These are phyloP conservation scores for Atalantia buxifolia DNA, from an alignment of 345 rosid species.

Conservation along the genomic window DNA sequence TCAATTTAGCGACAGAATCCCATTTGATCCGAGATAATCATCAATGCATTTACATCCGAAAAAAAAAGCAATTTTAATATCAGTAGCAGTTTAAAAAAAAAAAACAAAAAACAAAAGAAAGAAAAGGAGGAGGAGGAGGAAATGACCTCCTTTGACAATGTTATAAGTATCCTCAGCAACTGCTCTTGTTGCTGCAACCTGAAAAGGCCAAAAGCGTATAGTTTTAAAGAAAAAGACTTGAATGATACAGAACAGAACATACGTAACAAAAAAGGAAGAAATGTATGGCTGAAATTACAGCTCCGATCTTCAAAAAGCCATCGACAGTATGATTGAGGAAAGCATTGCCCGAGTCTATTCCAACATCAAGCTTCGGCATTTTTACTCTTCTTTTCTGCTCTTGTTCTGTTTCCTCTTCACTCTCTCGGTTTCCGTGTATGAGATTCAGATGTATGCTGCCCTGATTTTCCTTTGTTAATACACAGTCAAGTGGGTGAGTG, in stretches of 20 bases:
- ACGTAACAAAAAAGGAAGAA: neutral
- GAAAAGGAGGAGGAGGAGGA: neutral
- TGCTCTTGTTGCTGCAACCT: constrained; percentile 72
- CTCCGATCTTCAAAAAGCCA: constrained; percentile 85
- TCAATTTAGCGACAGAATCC: neutral
- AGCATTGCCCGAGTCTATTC: constrained; percentile 67
- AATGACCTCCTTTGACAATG: constrained; percentile 52
- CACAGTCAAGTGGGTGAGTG: too few species aligned
- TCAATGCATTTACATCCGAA: neutral
- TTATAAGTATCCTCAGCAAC: constrained; percentile 62
- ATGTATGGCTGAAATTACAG: constrained; percentile 26
- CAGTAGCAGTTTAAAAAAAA: neutral
- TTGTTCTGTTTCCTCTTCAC: constrained; percentile 15
- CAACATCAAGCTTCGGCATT: constrained; percentile 73
- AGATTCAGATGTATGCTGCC: neutral
- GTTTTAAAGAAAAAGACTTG: neutral
- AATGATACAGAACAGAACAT: neutral
- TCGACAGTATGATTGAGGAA: constrained; percentile 70
- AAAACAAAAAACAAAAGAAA: neutral
- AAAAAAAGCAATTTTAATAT: neutral
- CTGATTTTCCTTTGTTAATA: neutral
- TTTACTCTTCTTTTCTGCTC: constrained; percentile 11
- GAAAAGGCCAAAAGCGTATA: neutral
- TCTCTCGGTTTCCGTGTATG: neutral
- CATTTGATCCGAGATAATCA: neutral